Evolutionary conservation across 2,329 filamentous ascomycete species (phyloP).

Genomic region (Xylaria arbuscula): DNA sequence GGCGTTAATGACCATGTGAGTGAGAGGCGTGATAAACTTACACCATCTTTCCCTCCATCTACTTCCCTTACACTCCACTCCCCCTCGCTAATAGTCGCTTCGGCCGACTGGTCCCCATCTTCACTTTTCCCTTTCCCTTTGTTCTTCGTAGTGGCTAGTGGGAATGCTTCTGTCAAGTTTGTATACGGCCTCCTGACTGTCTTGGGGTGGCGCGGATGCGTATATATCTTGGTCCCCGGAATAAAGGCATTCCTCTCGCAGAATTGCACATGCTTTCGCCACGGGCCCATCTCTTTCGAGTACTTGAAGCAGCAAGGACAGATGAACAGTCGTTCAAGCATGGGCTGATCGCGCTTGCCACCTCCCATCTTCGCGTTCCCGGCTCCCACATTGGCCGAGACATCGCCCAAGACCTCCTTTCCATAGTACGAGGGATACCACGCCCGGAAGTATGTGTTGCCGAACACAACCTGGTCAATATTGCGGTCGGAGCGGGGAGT

Average conservation of each 20-base stretch:
- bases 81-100: constrained; percentile 67
- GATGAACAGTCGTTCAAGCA: constrained; percentile 80
- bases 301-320: constrained; percentile 97
- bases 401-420: constrained; percentile 73
- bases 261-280: constrained; percentile 67
- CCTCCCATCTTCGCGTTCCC: constrained; percentile 49
- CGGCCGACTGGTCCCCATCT: constrained; percentile 50
- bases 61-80: constrained; percentile 92
- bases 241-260: constrained; percentile 64
- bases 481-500: constrained; percentile 72
- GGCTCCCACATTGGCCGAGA: constrained; percentile 47
- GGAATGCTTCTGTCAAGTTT: constrained; percentile 33
- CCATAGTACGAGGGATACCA: constrained; percentile 94
- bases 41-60: constrained; percentile 85
- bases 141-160: constrained; percentile 46
- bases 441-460: constrained; percentile 83
- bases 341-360: constrained; percentile 51
- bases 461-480: constrained; percentile 87
- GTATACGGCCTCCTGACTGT: constrained; percentile 52
- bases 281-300: constrained; percentile 70
- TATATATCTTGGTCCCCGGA: constrained; percentile 81
- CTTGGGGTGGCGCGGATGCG: constrained; percentile 62
- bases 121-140: constrained; percentile 53
- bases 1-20: background rate
- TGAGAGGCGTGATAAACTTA: constrained; percentile 53